Conservation (phyloP, 306 rosid genomes). For the Castanea mollissima region DNA sequence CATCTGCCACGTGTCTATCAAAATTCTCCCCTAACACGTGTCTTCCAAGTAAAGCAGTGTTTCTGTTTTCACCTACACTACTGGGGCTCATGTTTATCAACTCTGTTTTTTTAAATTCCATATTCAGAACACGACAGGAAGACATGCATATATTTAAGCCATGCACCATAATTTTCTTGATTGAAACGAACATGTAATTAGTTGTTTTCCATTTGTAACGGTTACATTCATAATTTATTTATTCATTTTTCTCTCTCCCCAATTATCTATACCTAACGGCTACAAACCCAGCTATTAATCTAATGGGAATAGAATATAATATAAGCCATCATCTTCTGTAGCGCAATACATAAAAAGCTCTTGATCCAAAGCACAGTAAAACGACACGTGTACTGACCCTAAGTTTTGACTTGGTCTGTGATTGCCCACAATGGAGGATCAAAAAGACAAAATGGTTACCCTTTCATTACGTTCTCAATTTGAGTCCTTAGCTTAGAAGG, state of each 20-base stretch:
- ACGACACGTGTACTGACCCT: slow-evolving; percentile 3
- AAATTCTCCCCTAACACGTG: neutral
- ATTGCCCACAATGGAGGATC: neutral
- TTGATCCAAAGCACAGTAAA: neutral
- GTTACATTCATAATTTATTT: slow-evolving; percentile 6
- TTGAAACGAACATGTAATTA: slow-evolving; percentile 27
- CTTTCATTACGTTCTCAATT: slow-evolving; percentile 15
- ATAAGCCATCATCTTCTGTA: neutral
- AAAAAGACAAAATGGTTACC: neutral
- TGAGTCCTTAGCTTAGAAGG: neutral
- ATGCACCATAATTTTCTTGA: neutral
- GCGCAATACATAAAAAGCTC: neutral
- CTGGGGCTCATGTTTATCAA: neutral
- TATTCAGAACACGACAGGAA: slow-evolving; percentile 11
- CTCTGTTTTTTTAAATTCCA: neutral
- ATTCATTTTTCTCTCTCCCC: slow-evolving; percentile 12
- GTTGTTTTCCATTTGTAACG: slow-evolving; percentile 47
- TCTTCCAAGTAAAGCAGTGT: neutral
- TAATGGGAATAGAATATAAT: neutral
- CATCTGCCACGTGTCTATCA: slow-evolving; percentile 17
- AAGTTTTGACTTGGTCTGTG: neutral
- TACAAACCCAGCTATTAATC: neutral
- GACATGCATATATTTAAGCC: slow-evolving; percentile 18
- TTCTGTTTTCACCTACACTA: neutral
- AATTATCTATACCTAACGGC: slow-evolving; percentile 20